A percentile compares a stretch with the other conserved stretches of the same genome.
Evolutionary conservation across 805 yeast species (phyloP).

Genomic region (Saccharomyces eubayanus): DNA sequence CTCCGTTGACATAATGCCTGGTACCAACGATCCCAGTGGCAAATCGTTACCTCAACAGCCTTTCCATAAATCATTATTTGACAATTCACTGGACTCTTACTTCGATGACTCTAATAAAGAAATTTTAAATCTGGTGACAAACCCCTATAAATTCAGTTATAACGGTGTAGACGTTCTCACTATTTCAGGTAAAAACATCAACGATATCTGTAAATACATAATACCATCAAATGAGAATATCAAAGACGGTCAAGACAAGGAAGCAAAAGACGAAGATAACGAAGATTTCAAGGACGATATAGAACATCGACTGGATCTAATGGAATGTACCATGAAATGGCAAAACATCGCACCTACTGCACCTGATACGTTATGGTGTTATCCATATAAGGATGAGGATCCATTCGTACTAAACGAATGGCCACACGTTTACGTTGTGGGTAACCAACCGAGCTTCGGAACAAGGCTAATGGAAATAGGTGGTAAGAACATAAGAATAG

Average conservation of each 20-base stretch:
- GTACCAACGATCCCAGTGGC: slow-evolving; percentile 79
- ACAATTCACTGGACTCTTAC: slow-evolving; percentile 34
- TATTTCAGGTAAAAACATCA: slow-evolving; percentile 76
- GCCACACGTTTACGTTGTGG: slow-evolving; percentile 82
- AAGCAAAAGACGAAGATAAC: slow-evolving; percentile 19
- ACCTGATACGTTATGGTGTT: slow-evolving; percentile 89
- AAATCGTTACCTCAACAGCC: slow-evolving; percentile 83
- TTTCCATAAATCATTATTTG: slow-evolving; percentile 68
- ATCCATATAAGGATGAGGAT: slow-evolving; percentile 68
- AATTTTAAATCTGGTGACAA: slow-evolving; percentile 40
- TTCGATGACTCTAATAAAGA: slow-evolving; percentile 35
- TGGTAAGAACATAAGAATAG: slow-evolving; percentile 40
- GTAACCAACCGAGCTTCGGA: slow-evolving; percentile 66
- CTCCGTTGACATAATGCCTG: slow-evolving; percentile 78
- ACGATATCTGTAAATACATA: slow-evolving; percentile 66
- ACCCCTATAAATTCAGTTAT: slow-evolving; percentile 66
- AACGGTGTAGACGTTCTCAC: slow-evolving; percentile 55
- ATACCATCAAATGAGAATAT: slow-evolving; percentile 25
- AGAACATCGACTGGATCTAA: slow-evolving; percentile 39
- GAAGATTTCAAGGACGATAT: slow-evolving; percentile 12
- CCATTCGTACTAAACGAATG: slow-evolving; percentile 75
- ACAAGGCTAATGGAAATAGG: slow-evolving; percentile 35
- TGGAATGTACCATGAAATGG: slow-evolving; percentile 70
- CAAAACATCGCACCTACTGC: slow-evolving; percentile 89
- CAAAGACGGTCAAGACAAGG: slow-evolving; percentile 23